Base-by-base conservation (phyloP, 495 filamentous ascomycete genomes). In the Aspergillus olivimuriae region DNA sequence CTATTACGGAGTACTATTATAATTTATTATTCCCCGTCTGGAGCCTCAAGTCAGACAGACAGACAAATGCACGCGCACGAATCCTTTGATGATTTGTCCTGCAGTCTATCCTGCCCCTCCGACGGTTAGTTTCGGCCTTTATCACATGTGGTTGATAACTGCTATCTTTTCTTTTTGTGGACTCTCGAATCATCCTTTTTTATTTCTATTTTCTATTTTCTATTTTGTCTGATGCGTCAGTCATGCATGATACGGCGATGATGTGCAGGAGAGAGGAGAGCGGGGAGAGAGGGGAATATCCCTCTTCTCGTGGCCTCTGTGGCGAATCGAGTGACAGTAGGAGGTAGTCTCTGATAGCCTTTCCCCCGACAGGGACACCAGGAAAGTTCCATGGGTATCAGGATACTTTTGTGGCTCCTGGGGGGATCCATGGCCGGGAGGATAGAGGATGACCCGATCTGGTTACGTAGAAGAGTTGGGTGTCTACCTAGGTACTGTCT, bases 71-170 rank as follows among this genome's bases (percentile, higher is more conserved):
- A n/a, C n/a, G 9, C 14, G 15, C 36, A 12, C 21, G 11, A 22
- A 43, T 21, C 17, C 30, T 34, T 43, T 16, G 30, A 19, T 43
- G 40, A 43, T 33, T 33, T 43, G 40, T 43, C 40, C 18, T 12
- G 24, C 39, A 26, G 39, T 17, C 32, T 30, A 12, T 41, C 32
- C 32, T 26, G 39, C 23, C 15, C 39, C 2, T 28, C 18, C 4
- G 11, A 1, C 8, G 24, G 24, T 28, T 28, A 28, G 24, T 6
- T 28, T 28, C 24, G 23, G 23, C 16, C 12, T 31, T 42, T 33
- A 17, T 30, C 40, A 43, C 40, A 43, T 43, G 40, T 34, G n/a
- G 24, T n/a, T n/a, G n/a, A n/a, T n/a, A n/a, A n/a, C n/a, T n/a
- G n/a, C n/a, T n/a, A n/a, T n/a, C n/a, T n/a, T n/a, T n/a, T n/a